Percentiles rank a stretch among this genome's conserved stretches.
Evolutionary conservation across 192 early-diverging fungal species (phyloP).

Genomic region (Backusella sp.): DNA sequence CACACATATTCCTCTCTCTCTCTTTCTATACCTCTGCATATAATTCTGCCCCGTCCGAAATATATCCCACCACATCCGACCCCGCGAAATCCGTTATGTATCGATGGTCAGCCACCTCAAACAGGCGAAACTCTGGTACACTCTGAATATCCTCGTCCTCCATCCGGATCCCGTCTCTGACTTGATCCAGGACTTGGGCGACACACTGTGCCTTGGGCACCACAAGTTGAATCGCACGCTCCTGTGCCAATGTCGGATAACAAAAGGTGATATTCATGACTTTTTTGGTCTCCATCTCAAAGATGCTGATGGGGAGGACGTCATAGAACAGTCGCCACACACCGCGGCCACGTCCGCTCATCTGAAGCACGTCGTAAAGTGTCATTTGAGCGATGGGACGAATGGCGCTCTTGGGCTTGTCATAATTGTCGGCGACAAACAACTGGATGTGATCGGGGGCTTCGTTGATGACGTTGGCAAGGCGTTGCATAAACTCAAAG

Average conservation of each 20-base stretch:
- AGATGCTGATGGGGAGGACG: conserved; percentile 72
- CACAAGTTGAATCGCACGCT: conserved; percentile 57
- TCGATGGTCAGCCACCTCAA: conserved; percentile 49
- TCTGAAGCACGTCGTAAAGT: not conserved
- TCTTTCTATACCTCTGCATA: conserved; percentile 51
- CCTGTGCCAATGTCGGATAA: conserved; percentile 62
- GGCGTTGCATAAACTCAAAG: conserved; percentile 57
- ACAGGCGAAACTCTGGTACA: conserved; percentile 48
- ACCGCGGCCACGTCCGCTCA: not conserved
- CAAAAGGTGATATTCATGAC: conserved; percentile 67
- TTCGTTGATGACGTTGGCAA: conserved; percentile 57
- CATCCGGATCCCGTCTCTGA: conserved; percentile 34
- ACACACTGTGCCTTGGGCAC: conserved; percentile 51
- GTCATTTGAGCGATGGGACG: not conserved
- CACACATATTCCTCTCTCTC: too few relatives aligned
- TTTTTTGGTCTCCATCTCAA: conserved; percentile 83
- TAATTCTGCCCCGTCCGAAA: conserved; percentile 31
- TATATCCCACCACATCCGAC: conserved; percentile 44
- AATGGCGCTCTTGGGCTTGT: not conserved
- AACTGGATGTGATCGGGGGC: conserved; percentile 69
- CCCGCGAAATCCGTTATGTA: conserved; percentile 42
- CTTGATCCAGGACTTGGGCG: not conserved
- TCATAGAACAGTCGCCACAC: conserved; percentile 70
- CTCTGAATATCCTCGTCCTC: conserved; percentile 31
- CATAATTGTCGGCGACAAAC: not conserved